Evolutionary conservation across 106 monocot genomes (phyloP), one percentile per base, ranked within the genome.

Genomic region (Acorus calamus): DNA sequence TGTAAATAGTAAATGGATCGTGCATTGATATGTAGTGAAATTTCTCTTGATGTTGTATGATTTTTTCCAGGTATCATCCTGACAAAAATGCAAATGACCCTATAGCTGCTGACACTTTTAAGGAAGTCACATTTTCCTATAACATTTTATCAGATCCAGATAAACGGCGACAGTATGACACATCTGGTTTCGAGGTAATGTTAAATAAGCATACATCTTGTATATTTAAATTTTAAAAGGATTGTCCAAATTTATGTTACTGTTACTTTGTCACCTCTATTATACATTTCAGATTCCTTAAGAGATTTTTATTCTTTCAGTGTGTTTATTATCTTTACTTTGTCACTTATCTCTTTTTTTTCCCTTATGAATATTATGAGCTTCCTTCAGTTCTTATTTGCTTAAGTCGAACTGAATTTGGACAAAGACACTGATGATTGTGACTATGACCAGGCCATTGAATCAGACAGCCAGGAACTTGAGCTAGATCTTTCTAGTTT

Each of bases 41-140:
- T 28, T 28, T 28, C 28, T 28, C 1, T 28, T 28, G 28, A 28
- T 28, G 28, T 0, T 28, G 1, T 28, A 28, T 28, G 28, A 28
- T 28, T 28, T 59, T 67, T 60, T 64, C 10, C 78, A 96, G 96
- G 79, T 96, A 87, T 68, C 96, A 96, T 85, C 96, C 96, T 68
- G 96, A 96, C 77, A 96, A 96, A 85, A 96, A 96, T 79, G 82
- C 75, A 71, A 84, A 96, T 75, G 91, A 96, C 73, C 96, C 96
- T 60, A 70, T 85, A 58, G 84, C 91, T 54, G 75, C 84, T 49
- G 96, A 96, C 61, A 73, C 74, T n/a, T 96, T 96, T 60, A 80
- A 91, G 60, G 96, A 96, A 75, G 83, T 85, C 53, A 96, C 91
- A 46, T 85, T 76, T 78, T 96, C 96, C 8, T 91, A 96, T 47